Base-by-base conservation (phyloP, 73 alveolate species). In the Paramecium primaurelia region DNA sequence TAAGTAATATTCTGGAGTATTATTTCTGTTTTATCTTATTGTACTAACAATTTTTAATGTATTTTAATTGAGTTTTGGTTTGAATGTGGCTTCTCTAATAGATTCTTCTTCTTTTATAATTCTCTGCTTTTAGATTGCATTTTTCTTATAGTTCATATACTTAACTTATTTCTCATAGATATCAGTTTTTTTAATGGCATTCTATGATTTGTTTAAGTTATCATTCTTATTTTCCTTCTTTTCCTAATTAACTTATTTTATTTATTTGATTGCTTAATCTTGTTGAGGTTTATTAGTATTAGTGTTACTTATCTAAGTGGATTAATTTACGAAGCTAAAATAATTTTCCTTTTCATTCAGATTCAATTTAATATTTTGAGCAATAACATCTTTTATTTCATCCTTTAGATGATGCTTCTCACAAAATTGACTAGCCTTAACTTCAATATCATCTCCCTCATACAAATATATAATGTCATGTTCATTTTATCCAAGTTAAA, bases 261-360 rank as follows among this genome's bases (percentile, higher is more conserved):
- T 3, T 38, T 75, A 30, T 11, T 64, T 34, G 16, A 28, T 34
- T 6, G 28, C 12, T 64, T 64, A 32, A 64, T 64, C 28, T 4
- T 32, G 51, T 12, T 16, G 8, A 20, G 68, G 34, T 20, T 42
- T 38, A 38, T 75, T 36, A 18, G 69, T 54, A 22, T 54, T 54
- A 11, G 38, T 38, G 16, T 75, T 42, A 20, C 38, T 38, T 22
- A 36, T 75, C 37, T 42, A 36, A 36, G 45, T 64, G 38, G 68
- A 36, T 75, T 75, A 42, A 75, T 75, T 75, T 36, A 38, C 88
- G 18, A 75, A 75, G 20, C 88, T 75, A 42, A 75, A 75, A 75
- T 75, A 75, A 38, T 75, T 75, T 75, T 75, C 88, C 11, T 75
- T 75, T 16, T 75, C 88, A 38, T 75, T 42, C 40, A 38, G 59